Conservation (phyloP, 495 filamentous ascomycete species). For the Hyaloscypha finlandica region DNA sequence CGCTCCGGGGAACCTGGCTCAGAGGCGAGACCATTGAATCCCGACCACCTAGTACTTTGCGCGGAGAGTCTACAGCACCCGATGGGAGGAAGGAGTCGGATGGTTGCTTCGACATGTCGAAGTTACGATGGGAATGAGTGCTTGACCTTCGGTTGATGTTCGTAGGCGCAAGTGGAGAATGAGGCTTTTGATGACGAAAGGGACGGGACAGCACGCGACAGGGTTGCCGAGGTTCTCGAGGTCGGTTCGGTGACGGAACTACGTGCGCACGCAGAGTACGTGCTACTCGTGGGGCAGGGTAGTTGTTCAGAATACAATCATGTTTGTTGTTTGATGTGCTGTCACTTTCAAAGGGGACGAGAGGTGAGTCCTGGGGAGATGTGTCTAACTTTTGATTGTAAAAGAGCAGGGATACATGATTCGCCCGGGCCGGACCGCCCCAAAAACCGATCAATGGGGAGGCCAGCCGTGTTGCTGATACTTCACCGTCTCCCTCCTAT, state of each 20-base stretch:
- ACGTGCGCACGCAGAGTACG: background rate
- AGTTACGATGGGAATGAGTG: background rate
- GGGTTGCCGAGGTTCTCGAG: background rate
- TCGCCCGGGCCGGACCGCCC: background rate
- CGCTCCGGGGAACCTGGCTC: constrained; percentile 16
- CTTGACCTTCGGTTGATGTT: background rate
- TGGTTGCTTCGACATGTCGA: constrained; percentile 28
- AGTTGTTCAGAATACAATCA: constrained; percentile 1
- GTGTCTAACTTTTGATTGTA: background rate
- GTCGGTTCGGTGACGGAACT: background rate
- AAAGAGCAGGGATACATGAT: background rate
- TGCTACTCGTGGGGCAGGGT: background rate
- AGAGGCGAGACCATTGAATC: constrained; percentile 22
- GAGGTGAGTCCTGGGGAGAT: background rate
- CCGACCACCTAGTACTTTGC: background rate
- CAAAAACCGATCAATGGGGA: background rate
- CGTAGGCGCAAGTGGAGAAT: background rate
- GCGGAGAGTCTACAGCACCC: constrained; percentile 27
- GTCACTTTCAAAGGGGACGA: background rate
- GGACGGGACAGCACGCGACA: constrained; percentile 8
- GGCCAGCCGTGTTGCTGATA: background rate
- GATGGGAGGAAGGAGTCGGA: constrained; percentile 34
- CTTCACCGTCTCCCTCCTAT: constrained; percentile 5
- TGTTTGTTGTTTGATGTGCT: constrained; percentile 10
- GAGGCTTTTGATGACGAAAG: background rate